A percentile compares a stretch with the other conserved stretches of the same genome.
phyloP scores from a whole-genome alignment of 257 asterid species.

The Solanum gracilifrons region DNA sequence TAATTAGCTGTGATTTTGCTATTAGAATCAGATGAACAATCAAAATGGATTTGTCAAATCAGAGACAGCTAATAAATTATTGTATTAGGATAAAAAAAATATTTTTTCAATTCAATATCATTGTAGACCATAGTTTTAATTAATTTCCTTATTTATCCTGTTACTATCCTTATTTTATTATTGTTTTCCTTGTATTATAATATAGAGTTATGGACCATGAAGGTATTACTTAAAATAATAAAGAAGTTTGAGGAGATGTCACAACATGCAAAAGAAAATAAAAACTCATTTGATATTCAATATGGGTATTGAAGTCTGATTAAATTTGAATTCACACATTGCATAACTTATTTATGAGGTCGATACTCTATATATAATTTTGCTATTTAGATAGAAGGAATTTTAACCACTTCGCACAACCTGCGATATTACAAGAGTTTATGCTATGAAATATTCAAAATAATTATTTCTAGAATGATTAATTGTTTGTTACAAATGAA shows the following conservation, averaged over 20 bases:
- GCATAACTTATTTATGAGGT: accelerated
- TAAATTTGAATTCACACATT: neutral
- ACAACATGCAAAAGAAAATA: neutral
- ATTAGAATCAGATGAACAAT: neutral
- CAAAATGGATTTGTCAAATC: neutral
- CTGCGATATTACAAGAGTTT: neutral
- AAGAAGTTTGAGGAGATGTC: neutral
- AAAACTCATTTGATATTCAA: too few relatives aligned
- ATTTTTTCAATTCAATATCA: neutral
- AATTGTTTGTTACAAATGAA: neutral
- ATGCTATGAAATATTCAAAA: neutral
- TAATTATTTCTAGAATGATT: neutral
- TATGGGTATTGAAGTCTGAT: neutral
- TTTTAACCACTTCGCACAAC: neutral
- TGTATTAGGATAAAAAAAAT: neutral
- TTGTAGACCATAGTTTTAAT: neutral
- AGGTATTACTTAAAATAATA: neutral
- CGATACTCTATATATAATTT: neutral
- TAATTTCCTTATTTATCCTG: neutral
- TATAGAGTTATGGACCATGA: neutral
- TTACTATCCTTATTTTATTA: neutral
- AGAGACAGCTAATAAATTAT: neutral
- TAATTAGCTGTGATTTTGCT: neutral
- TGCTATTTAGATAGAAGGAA: accelerated
- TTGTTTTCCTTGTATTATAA: neutral